Conservation (phyloP, 1,284 basidiomycete genomes). For the Fomitopsis palustris region DNA sequence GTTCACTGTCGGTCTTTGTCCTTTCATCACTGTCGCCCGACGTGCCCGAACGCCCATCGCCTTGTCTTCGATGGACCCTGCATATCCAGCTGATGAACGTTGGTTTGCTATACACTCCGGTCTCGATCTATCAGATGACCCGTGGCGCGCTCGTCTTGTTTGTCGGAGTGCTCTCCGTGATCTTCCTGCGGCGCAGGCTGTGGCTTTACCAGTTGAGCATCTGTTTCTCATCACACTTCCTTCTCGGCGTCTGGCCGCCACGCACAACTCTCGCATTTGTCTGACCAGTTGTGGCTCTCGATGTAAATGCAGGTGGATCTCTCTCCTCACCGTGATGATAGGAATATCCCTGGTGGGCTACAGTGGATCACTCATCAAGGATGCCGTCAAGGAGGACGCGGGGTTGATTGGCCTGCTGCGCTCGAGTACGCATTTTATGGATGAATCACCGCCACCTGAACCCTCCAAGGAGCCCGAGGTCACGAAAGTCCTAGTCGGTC, state of each 20-base stretch:
- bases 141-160: conserved; percentile 96
- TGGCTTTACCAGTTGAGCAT: conserved; percentile 71
- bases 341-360: conserved; percentile 92
- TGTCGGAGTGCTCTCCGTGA: conserved; percentile 89
- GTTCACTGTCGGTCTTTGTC: conserved; percentile 5
- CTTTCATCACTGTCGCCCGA: conserved; percentile 1
- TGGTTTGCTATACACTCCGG: conserved; percentile 92
- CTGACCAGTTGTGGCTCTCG: neutral
- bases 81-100: conserved; percentile 82
- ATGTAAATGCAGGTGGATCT: conserved; percentile 63
- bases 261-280: neutral
- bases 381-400: conserved; percentile 49
- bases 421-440: conserved; percentile 1
- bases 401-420: conserved; percentile 7
- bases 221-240: conserved; percentile 13
- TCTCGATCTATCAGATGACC: conserved; percentile 98
- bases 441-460: conserved; percentile 25
- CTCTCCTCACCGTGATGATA: conserved; percentile 85
- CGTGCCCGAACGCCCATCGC: conserved; percentile 8
- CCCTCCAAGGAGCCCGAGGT: conserved; percentile 54
- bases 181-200: conserved; percentile 84
- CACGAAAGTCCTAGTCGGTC: conserved; percentile 66
- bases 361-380: conserved; percentile 85
- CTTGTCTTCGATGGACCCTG: conserved; percentile 19
- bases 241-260: conserved; percentile 4